These are phyloP conservation scores for Obba rivulosa DNA, from an alignment of 768 basidiomycete genomes.

Conservation along the genomic window DNA sequence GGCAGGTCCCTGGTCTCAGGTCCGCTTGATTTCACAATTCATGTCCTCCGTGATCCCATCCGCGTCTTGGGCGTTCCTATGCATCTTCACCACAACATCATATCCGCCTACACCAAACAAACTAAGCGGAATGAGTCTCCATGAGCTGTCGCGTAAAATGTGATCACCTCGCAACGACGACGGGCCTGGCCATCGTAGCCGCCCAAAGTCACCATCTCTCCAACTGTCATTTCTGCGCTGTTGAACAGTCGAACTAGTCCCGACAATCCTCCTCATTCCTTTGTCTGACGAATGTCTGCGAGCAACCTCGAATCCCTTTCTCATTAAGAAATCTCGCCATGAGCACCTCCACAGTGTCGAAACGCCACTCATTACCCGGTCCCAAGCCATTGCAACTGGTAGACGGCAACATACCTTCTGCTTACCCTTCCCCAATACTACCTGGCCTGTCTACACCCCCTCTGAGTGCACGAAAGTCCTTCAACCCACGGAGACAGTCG, in stretches of 20 bases:
- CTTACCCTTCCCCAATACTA: constrained; percentile 13
- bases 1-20: too few species aligned
- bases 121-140: too few species aligned
- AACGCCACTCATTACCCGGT: constrained; percentile 17
- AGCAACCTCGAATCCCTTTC: not conserved
- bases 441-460: constrained; percentile 20
- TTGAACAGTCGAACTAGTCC: not conserved
- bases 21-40: too few species aligned
- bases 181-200: not conserved
- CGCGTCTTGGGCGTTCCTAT: too few species aligned
- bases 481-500: constrained; percentile 38
- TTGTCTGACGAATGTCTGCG: not conserved
- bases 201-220: not conserved
- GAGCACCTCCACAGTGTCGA: constrained; percentile 16
- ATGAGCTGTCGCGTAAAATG: too few species aligned
- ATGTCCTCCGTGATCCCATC: too few species aligned
- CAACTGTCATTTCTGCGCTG: not conserved
- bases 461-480: constrained; percentile 11
- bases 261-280: not conserved
- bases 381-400: constrained; percentile 47
- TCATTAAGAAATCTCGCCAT: constrained; percentile 6
- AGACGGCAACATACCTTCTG: constrained; percentile 26
- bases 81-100: too few species aligned
- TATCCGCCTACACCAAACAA: too few species aligned
- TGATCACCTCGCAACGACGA: too few species aligned